Evolutionary conservation across 139 green algal genomes (phyloP), one percentile per base, ranked within the genome.

Genomic region (Bryopsis sp.): DNA sequence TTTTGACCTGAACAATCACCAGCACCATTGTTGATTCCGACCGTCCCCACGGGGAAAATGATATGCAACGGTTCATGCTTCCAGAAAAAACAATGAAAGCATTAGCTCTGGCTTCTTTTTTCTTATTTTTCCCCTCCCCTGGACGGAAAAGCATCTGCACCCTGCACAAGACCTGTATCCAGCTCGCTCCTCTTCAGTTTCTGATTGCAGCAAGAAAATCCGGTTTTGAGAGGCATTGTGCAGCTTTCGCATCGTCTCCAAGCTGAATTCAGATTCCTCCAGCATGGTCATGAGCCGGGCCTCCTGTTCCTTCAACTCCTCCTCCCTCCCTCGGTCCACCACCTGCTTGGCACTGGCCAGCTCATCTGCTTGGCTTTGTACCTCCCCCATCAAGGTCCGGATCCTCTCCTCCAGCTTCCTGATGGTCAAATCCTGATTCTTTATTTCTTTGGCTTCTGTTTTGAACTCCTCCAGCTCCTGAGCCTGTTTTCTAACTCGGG

Each of bases 361-460:
- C 8, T 34, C 62, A 6, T 54, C 54, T 31, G 76, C 74, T 72
- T 84, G 82, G 8, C 76, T 71, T 15, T 60, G 73, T 24, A 88
- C 58, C 48, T 84, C 47, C 6, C 71, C 77, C 62, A 90, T 79
- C 32, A 89, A 72, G 35, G 31, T 59, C 34, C 74, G 64, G 24
- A 73, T 65, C 38, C 77, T 78, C 59, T 92, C 86, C 71, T 93
- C 87, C 68, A 94, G 70, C 75, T 81, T 85, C 5, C 86, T 78
- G 11, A 96, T 83, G 0, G 85, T 95, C 0, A 90, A 73, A 39
- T 92, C 87, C 71, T 96, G 89, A 74, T 96, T 96, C 43, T 83
- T 85, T 43, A 96, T 86, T 46, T 81, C 72, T 24, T 81, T 74
- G 7, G 74, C 79, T 73, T 96, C 90, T 1, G 82, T 79, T 64